A percentile compares a stretch with the other conserved stretches of the same genome.
Conservation (phyloP, 2,329 filamentous ascomycete genomes). For the Penicillium sp. region DNA sequence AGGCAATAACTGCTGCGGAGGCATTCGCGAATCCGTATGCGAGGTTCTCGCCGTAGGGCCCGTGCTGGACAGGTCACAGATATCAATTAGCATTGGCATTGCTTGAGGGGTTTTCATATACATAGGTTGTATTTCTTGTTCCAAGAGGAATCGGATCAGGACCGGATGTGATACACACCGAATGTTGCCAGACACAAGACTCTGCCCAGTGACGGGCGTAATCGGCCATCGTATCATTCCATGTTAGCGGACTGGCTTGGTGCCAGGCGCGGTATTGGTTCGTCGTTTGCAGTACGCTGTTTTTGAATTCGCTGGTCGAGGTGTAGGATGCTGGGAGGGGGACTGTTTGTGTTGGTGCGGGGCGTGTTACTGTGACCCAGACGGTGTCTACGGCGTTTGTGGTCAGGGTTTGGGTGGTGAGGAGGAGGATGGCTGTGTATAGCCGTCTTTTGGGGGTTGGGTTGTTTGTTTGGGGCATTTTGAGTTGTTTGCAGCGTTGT, state of each 20-base stretch:
- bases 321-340: constrained; percentile 43
- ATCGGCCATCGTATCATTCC: constrained; percentile 62
- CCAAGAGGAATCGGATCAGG: no score
- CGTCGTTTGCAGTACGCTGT: constrained; percentile 60
- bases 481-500: neutral
- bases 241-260: constrained; percentile 56
- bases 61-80: constrained; percentile 45
- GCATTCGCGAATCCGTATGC: constrained; percentile 63
- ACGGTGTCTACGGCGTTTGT: constrained; percentile 14
- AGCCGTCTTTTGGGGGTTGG: neutral
- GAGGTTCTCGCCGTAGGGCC: constrained; percentile 71
- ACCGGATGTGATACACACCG: constrained; percentile 25
- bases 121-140: neutral
- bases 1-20: constrained; percentile 58
- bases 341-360: constrained; percentile 25
- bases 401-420: neutral
- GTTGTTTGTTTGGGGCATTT: constrained; percentile 1
- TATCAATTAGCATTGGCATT: constrained; percentile 4
- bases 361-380: constrained; percentile 18
- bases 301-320: constrained; percentile 40
- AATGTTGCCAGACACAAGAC: constrained; percentile 44
- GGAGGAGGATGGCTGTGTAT: neutral
- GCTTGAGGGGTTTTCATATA: no score
- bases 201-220: constrained; percentile 53
- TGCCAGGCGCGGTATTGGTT: constrained; percentile 64